Evolutionary conservation across 345 rosid genomes (phyloP).

Genomic region (Brassica cretica): DNA sequence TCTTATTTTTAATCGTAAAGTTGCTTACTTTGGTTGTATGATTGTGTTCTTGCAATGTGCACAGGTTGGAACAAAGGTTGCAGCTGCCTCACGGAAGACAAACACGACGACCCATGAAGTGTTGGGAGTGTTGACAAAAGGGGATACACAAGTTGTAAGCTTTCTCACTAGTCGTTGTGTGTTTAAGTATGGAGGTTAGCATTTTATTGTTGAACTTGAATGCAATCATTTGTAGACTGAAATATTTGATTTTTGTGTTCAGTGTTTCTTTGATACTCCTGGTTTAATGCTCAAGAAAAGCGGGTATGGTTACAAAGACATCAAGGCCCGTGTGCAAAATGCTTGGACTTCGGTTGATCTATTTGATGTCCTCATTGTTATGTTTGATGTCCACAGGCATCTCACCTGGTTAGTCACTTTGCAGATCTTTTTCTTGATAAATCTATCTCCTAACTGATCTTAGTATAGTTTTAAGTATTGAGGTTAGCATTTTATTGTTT

Average conservation of each 20-base stretch:
- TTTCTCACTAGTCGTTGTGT: neutral
- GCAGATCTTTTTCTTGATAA: neutral
- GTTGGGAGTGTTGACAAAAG: slow-evolving; percentile 88
- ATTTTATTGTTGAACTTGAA: no score
- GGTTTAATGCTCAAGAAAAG: slow-evolving; percentile 66
- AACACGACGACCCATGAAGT: slow-evolving; percentile 97
- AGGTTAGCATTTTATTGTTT: no score
- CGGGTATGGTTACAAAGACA: slow-evolving; percentile 74
- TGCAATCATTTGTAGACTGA: neutral
- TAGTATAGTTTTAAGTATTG: neutral
- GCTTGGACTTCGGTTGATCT: slow-evolving; percentile 78
- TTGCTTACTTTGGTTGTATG: no score
- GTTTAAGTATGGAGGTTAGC: neutral
- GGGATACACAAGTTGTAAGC: slow-evolving; percentile 77
- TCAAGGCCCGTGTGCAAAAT: slow-evolving; percentile 73
- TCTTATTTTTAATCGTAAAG: no score
- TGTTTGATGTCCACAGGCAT: slow-evolving; percentile 92
- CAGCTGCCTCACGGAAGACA: slow-evolving; percentile 93
- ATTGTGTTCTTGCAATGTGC: neutral
- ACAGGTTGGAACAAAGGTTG: slow-evolving; percentile 88
- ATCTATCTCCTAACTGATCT: neutral
- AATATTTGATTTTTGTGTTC: slow-evolving; percentile 6
- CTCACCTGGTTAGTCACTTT: slow-evolving; percentile 61
- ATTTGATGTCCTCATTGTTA: slow-evolving; percentile 81
- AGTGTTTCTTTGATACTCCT: slow-evolving; percentile 96